Evolutionary conservation across 2,329 filamentous ascomycete species (phyloP).

Genomic region (Cercospora nicotianae): DNA sequence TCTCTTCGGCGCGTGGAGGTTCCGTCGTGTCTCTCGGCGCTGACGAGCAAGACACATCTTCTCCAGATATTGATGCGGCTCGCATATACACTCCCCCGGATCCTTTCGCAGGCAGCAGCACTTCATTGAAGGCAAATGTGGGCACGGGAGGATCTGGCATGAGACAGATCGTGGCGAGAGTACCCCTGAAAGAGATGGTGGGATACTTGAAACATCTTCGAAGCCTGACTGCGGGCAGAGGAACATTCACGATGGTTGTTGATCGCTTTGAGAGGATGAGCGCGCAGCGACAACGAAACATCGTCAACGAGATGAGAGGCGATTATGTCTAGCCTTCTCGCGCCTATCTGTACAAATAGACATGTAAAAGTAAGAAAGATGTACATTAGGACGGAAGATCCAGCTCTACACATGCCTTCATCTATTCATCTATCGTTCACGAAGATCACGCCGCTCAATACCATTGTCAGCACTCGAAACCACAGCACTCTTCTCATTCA

Average conservation of each 20-base stretch:
- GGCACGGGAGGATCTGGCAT: slow-evolving; percentile 22
- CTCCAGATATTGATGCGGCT: slow-evolving; percentile 61
- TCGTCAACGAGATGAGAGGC: slow-evolving; percentile 46
- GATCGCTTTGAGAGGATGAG: slow-evolving; percentile 70
- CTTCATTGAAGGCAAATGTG: slow-evolving; percentile 15
- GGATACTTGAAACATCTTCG: slow-evolving; percentile 87
- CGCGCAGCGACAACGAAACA: slow-evolving; percentile 58
- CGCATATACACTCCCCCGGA: slow-evolving; percentile 87
- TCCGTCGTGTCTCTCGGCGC: slow-evolving; percentile 69
- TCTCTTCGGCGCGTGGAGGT: slow-evolving; percentile 71
- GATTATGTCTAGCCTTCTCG: slow-evolving; percentile 22
- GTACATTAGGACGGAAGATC: neutral
- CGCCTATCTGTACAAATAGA: neutral
- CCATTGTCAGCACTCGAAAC: neutral
- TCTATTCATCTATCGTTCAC: neutral
- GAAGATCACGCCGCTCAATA: neutral
- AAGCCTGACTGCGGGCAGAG: slow-evolving; percentile 82
- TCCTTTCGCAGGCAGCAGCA: slow-evolving; percentile 59
- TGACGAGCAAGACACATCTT: slow-evolving; percentile 24
- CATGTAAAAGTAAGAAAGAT: neutral
- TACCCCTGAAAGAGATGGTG: slow-evolving; percentile 95
- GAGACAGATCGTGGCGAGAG: slow-evolving; percentile 72
- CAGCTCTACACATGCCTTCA: neutral
- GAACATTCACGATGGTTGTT: slow-evolving; percentile 73
- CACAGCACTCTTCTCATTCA: neutral